These are phyloP conservation scores for Cyclospora cayetanensis DNA, from an alignment of 169 alveolate species.

Conservation along the genomic window DNA sequence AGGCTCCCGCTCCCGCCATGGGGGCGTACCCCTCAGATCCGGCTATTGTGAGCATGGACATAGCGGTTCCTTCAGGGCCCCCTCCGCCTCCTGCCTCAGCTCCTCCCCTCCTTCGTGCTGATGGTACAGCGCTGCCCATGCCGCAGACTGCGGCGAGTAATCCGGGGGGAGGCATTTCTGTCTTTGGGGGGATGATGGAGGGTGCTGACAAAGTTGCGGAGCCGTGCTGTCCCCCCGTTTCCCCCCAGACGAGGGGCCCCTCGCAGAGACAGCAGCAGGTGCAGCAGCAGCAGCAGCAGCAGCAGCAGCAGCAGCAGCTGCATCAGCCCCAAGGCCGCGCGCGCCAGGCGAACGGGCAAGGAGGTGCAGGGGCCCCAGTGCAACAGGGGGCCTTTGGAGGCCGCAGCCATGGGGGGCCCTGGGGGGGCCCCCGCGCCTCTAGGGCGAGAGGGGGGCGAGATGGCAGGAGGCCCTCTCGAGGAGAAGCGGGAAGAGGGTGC, in stretches of 20 bases:
- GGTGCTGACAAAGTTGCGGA: neutral
- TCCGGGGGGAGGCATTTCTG: neutral
- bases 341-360: neutral
- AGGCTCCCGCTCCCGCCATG: slow-evolving; percentile 71
- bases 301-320: neutral
- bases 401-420: neutral
- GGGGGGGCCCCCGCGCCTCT: neutral
- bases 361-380: too few relatives aligned
- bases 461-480: neutral
- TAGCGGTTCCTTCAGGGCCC: slow-evolving; percentile 3
- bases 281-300: neutral
- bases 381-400: neutral
- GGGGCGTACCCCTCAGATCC: slow-evolving; percentile 76
- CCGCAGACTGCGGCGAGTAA: neutral
- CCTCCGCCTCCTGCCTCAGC: neutral
- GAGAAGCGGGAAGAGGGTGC: slow-evolving; percentile 38
- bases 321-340: neutral
- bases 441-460: neutral
- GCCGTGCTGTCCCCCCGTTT: neutral
- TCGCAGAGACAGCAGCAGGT: neutral
- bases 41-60: slow-evolving; percentile 68
- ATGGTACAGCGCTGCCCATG: neutral
- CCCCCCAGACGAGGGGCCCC: neutral
- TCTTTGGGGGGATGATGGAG: neutral
- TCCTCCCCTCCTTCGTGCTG: neutral